These are phyloP conservation scores for Adansonia gregorii DNA, from an alignment of 441 rosid species.

Conservation along the genomic window DNA sequence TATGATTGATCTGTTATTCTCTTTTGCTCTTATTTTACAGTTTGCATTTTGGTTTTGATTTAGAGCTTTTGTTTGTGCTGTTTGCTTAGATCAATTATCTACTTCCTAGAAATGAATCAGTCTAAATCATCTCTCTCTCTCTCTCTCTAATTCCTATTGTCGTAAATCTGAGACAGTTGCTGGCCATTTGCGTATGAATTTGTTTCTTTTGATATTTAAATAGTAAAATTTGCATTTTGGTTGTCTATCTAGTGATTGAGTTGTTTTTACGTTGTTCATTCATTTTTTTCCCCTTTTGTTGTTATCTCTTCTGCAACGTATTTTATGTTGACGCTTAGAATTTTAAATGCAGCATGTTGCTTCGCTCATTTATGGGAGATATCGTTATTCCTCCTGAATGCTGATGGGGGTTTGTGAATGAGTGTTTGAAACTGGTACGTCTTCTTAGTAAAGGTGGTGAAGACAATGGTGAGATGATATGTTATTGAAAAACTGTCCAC, in stretches of 20 bases:
- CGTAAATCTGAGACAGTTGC: background rate
- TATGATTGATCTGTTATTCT: slow-evolving; percentile 26
- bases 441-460: slow-evolving; percentile 32
- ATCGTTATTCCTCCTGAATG: slow-evolving; percentile 14
- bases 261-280: slow-evolving; percentile 12
- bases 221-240: background rate
- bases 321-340: slow-evolving; percentile 32
- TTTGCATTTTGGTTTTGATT: background rate
- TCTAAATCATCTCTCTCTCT: background rate
- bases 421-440: slow-evolving; percentile 42
- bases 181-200: slow-evolving; percentile 2
- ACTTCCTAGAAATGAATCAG: slow-evolving; percentile 10
- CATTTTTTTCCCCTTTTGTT: slow-evolving; percentile 12
- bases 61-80: slow-evolving; percentile 10
- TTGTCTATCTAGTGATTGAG: background rate
- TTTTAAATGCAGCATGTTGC: slow-evolving; percentile 39
- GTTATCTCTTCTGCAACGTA: slow-evolving; percentile 19
- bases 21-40: background rate
- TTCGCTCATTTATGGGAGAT: slow-evolving; percentile 21
- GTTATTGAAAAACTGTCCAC: slow-evolving; percentile 30
- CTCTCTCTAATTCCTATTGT: background rate
- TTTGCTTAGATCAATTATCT: background rate
- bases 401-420: slow-evolving; percentile 44
- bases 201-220: background rate
- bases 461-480: slow-evolving; percentile 38